These are phyloP conservation scores for Breviolum minutum DNA, from an alignment of 73 alveolate genomes.

Conservation along the genomic window DNA sequence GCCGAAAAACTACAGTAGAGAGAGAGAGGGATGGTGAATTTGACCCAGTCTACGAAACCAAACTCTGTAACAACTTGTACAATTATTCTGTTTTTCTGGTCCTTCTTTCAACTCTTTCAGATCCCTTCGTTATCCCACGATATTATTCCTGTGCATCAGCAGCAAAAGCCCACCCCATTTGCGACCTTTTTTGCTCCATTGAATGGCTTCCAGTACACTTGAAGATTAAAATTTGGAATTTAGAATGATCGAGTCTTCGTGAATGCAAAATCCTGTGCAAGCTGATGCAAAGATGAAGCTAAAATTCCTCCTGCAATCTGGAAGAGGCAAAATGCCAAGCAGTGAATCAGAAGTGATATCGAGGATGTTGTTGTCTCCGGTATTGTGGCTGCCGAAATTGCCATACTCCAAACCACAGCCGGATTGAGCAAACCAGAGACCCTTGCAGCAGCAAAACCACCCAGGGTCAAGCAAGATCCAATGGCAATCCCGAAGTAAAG, in stretches of 20 bases:
- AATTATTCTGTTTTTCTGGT: no score
- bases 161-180: no score
- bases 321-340: constrained; percentile 62
- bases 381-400: background rate
- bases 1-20: no score
- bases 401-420: constrained; percentile 85
- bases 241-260: constrained; percentile 2
- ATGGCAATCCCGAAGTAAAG: constrained; percentile 63
- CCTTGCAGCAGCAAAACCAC: constrained; percentile 53
- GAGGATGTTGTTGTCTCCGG: background rate
- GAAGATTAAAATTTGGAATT: background rate
- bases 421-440: constrained; percentile 84
- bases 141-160: no score
- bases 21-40: no score
- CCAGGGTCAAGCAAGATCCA: constrained; percentile 41
- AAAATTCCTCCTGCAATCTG: constrained; percentile 69
- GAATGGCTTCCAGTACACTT: no score
- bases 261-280: background rate
- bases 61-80: no score
- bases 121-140: no score
- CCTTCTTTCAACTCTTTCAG: no score
- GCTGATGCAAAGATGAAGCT: constrained; percentile 32
- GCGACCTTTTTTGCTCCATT: no score
- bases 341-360: constrained; percentile 12
- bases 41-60: no score